Base-by-base conservation (phyloP, 1,284 basidiomycete species). In the Ganoderma meredithae region DNA sequence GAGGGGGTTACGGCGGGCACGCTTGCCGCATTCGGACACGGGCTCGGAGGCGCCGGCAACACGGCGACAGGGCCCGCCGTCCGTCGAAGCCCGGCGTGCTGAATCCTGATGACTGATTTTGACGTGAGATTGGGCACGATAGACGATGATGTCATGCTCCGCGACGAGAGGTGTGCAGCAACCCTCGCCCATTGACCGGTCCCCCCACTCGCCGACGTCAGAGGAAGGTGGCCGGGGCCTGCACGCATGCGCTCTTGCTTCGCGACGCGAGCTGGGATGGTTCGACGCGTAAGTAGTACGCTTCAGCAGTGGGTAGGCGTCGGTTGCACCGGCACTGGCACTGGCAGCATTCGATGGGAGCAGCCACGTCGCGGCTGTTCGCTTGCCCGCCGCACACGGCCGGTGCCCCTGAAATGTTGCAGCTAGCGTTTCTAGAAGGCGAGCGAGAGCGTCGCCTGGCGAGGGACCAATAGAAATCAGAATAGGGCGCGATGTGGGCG, bases 331-430 rank as follows among this genome's bases (percentile, higher is more conserved):
- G 36, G 36, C 27, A 58, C 33, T 36, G 7, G 36, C 3, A 36
- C 36, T 36, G 36, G 36, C 27, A 58, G 55, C 55, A 58, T 58
- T 31, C 53, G 53, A 55, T 55, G 53, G 53, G 53, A 55, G 53
- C 53, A 55, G 27, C 3, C 15, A 27, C 27, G 55, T n/a, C 31
- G 9, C 3, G 55, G 9, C 9, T 58, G 33, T 58, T 58, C 55
- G 55, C 31, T 58, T 39, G 19, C 19, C n/a, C 31, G 55, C 55
- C 31, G 55, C 55, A 39, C 55, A 33, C 55, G 55, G 22, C 55
- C 55, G 19, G 17, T 39, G 33, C 19, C n/a, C 31, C 55, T 58
- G 55, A 19, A 58, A 8, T 58, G 55, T 58, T 58, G 33, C n/a
- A 7, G 19, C 10, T 33, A 19, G 27, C 33, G 31, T 58, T 58